A percentile compares a stretch with the other conserved stretches of the same genome.
Conservation (phyloP, 768 basidiomycete genomes). For the Daedalea quercina region DNA sequence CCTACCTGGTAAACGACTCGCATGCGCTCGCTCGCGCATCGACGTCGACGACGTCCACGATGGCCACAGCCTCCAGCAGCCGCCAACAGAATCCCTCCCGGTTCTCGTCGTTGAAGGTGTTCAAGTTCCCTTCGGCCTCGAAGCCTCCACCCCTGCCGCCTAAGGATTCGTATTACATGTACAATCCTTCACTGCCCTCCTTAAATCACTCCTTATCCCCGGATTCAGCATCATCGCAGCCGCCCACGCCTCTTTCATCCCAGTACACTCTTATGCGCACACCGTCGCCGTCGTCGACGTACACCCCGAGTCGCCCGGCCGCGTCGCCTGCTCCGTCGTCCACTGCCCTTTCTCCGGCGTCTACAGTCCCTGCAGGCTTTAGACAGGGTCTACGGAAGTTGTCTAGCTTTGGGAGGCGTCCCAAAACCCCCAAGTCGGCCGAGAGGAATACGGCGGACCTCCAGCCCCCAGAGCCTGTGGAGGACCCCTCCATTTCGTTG, state of each 20-base stretch:
- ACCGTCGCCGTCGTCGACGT: slow-evolving; percentile 20
- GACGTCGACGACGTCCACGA: slow-evolving; percentile 13
- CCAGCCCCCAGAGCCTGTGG: slow-evolving; percentile 21
- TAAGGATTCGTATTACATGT: slow-evolving; percentile 50
- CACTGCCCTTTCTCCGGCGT: slow-evolving; percentile 17
- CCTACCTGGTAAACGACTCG: neutral
- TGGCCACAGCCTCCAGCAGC: slow-evolving; percentile 16
- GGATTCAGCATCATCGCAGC: slow-evolving; percentile 27
- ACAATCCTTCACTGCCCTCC: slow-evolving; percentile 33
- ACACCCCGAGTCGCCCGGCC: slow-evolving; percentile 14
- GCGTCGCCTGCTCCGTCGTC: slow-evolving; percentile 15
- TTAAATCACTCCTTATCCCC: slow-evolving; percentile 40
- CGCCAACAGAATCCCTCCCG: slow-evolving; percentile 26
- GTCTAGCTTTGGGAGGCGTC: slow-evolving; percentile 25
- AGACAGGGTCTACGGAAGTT: slow-evolving; percentile 32
- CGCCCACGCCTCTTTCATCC: slow-evolving; percentile 19
- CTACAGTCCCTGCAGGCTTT: slow-evolving; percentile 6
- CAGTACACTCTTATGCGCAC: slow-evolving; percentile 26
- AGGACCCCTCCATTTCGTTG: slow-evolving; percentile 56
- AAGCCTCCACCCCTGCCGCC: slow-evolving; percentile 56
- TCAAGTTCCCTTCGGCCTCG: slow-evolving; percentile 28
- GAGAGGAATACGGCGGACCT: slow-evolving; percentile 9
- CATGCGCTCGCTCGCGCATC: neutral
- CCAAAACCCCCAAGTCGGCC: slow-evolving; percentile 26
- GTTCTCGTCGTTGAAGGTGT: slow-evolving; percentile 35